Evolutionary conservation across 345 rosid genomes (phyloP).

Genomic region (Carallia pectinifolia): DNA sequence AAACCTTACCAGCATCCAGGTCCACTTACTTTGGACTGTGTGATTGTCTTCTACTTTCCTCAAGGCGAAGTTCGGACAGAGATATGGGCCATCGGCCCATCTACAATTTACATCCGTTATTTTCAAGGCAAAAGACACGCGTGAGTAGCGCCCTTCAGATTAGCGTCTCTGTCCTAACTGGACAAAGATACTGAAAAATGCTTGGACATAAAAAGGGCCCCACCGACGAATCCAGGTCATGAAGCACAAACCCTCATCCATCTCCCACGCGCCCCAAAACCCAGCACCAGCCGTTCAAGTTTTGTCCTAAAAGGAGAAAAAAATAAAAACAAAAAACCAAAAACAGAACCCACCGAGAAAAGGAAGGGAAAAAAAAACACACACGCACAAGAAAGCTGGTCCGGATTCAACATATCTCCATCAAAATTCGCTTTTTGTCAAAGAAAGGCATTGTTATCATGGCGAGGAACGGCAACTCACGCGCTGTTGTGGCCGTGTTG

Average conservation of each 20-base stretch:
- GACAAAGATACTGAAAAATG: neutral
- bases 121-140: no score
- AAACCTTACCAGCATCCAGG: no score
- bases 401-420: neutral
- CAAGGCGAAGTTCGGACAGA: no score
- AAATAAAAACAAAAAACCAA: no score
- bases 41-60: no score
- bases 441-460: neutral
- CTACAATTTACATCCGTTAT: no score
- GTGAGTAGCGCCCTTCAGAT: no score
- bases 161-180: no score
- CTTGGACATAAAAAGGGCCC: neutral
- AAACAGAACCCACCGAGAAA: no score
- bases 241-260: neutral
- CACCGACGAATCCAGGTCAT: neutral
- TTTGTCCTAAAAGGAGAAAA: neutral
- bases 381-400: neutral
- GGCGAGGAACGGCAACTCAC: constrained; percentile 9
- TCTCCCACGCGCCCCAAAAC: constrained; percentile 8
- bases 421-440: neutral
- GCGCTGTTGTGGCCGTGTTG: constrained; percentile 12
- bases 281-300: neutral
- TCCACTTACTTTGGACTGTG: no score
- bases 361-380: no score
- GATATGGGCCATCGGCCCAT: no score